Evolutionary conservation across 1,284 basidiomycete species (phyloP), one percentile per base, ranked within the genome.

Genomic region (Sporisorium scitamineum): DNA sequence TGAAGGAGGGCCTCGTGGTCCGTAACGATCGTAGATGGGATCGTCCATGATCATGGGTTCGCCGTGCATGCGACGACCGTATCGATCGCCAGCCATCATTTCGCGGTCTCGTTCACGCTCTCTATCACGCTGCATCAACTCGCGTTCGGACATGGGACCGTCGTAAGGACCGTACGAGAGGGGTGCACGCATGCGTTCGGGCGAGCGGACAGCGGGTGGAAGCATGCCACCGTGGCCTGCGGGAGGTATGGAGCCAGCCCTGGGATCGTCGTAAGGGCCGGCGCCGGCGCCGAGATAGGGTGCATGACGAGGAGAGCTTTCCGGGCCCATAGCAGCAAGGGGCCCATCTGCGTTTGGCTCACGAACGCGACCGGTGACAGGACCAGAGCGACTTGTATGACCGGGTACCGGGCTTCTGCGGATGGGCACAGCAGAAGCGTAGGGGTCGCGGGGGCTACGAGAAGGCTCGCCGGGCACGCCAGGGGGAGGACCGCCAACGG

Each of bases 21-120:
- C 73, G 24, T 64, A 68, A 2, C 73, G 67, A 24, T 76, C 73
- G 55, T 76, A 76, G 29, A 31, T 31, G 48, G 61, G 54, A 18
- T 70, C 73, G 41, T 76, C 73, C 31, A 64, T 59, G 48, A 71
- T 58, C 58, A 76, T 70, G n/a, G 70, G 60, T 14, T 66, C 69
- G 32, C 52, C 64, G 39, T 67, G 73, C 39, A 70, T 58, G 41
- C 64, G 63, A 32, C 73, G 73, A 27, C 68, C 73, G 48, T 70
- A 76, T 31, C 73, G 73, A 56, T 76, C 73, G 11, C 57, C 63
- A 16, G 64, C 51, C 68, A 76, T 68, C 51, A 70, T 64, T 13
- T 76, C 73, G 56, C 72, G 72, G 7, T 73, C 70, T 5, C 71
- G 61, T 11, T 68, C 63, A 11, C 64, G 71, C 39, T 69, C 66